Evolutionary conservation across 495 filamentous ascomycete genomes (phyloP), one percentile per base, ranked within the genome.

Genomic region (Cenococcum geophilum): DNA sequence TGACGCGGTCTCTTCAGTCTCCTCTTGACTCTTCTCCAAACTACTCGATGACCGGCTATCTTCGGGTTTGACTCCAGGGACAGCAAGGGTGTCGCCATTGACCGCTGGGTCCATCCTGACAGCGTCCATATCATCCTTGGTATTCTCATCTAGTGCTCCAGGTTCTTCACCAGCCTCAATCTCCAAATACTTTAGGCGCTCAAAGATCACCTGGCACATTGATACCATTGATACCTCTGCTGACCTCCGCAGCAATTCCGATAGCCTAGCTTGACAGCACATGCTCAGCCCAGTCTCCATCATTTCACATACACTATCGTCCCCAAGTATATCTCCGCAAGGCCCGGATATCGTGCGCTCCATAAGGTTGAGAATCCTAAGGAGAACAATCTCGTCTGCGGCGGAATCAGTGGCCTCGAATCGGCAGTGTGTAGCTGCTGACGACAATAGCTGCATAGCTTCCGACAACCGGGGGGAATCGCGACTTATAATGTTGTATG

Each of bases 241-340:
- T 22, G 91, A 92, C 61, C 91, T 81, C 57, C 92, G 82, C 18
- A 99, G 78, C 10, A 97, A 83, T 68, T 97, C 93, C 18, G 93
- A 96, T 54, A 99, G 81, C 53, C 92, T 83, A 58, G 86, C 83
- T 74, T 97, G 91, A 59, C 92, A 97, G 75, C 93, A 99, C 82
- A 99, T 97, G 71, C 91, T 96, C 62, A 99, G 73, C 4, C 92
- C 95, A 4, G 89, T 92, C 73, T 96, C 93, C 93, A 99, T 97
- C 93, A 99, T 97, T 70, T 96, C 89, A 70, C 93, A 99, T 11
- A 99, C 89, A 70, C 92, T 97, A 76, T 96, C 92, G 67, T 99
- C 93, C 35, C 92, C 91, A 3, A 76, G 80, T 1, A 97, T 78
- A 59, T 91, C 87, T 14, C 95, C 93, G 32, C 92, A 91, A 0